Evolutionary conservation across 495 filamentous ascomycete species (phyloP).

Genomic region (Cladorrhinum samala): DNA sequence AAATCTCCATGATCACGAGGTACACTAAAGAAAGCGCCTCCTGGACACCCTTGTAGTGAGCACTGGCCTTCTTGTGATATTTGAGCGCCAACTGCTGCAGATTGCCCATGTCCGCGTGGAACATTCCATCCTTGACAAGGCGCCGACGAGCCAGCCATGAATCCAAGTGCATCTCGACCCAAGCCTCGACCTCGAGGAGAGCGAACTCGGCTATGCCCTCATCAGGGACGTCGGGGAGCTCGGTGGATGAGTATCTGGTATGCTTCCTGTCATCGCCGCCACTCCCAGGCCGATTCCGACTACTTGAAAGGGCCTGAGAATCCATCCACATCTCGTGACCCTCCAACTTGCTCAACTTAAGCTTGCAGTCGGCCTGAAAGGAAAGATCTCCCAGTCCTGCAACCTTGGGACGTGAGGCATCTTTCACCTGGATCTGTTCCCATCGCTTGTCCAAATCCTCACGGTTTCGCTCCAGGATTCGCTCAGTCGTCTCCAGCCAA

Average conservation of each 20-base stretch:
- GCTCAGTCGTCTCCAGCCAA: conserved; percentile 1
- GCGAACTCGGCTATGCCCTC: background rate
- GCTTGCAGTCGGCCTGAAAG: too few relatives aligned
- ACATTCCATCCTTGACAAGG: background rate
- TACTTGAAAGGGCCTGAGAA: too few relatives aligned
- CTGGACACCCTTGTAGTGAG: conserved; percentile 38
- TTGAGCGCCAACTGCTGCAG: conserved; percentile 14
- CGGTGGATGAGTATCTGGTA: too few relatives aligned
- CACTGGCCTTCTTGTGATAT: conserved; percentile 20
- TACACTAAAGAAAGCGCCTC: conserved; percentile 53
- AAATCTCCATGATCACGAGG: conserved; percentile 56
- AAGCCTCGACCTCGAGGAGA: conserved; percentile 16
- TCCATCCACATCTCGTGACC: too few relatives aligned
- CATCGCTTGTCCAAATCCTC: too few relatives aligned
- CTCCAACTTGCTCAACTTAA: too few relatives aligned
- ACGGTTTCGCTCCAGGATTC: background rate
- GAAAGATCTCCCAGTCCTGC: too few relatives aligned
- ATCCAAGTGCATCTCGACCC: conserved; percentile 13
- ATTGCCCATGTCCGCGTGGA: background rate
- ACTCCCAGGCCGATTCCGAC: too few relatives aligned
- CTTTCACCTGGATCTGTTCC: too few relatives aligned
- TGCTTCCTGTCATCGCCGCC: too few relatives aligned
- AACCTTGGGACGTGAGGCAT: too few relatives aligned
- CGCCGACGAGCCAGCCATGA: conserved; percentile 19
- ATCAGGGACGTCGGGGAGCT: too few relatives aligned